phyloP scores from a whole-genome alignment of 2,329 filamentous ascomycete genomes.

The Alternaria dauci region DNA sequence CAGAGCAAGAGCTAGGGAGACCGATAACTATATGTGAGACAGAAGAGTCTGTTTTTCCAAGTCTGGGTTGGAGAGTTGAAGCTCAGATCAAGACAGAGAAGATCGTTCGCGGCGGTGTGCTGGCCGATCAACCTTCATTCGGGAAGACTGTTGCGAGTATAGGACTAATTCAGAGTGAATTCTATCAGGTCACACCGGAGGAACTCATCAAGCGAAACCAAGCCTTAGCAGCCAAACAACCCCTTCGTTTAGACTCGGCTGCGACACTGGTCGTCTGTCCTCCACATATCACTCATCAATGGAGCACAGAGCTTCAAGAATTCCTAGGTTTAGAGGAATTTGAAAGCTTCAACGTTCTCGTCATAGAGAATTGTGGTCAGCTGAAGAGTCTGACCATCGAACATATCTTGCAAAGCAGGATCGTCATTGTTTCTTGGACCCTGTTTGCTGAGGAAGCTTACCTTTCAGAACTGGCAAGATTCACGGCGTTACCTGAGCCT shows the following conservation, averaged over 20 bases:
- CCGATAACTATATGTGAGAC: constrained; percentile 55
- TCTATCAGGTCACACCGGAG: constrained; percentile 27
- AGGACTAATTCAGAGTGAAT: constrained; percentile 62
- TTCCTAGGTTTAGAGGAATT: constrained; percentile 54
- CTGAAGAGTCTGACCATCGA: constrained; percentile 55
- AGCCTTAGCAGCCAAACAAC: neutral
- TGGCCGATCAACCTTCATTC: constrained; percentile 71
- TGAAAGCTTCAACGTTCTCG: constrained; percentile 53
- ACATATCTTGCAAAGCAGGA: constrained; percentile 57
- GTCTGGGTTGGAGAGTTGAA: constrained; percentile 66
- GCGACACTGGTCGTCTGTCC: constrained; percentile 66
- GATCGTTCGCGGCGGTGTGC: constrained; percentile 64
- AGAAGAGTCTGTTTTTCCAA: constrained; percentile 62
- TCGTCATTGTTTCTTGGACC: constrained; percentile 64
- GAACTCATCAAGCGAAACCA: constrained; percentile 26
- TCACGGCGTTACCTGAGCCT: constrained; percentile 58
- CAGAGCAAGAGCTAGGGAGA: constrained; percentile 59
- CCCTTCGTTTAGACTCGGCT: constrained; percentile 54
- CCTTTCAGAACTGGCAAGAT: constrained; percentile 58
- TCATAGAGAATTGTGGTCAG: constrained; percentile 52
- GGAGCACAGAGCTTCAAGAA: constrained; percentile 63
- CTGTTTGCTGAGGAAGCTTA: constrained; percentile 61
- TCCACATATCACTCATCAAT: constrained; percentile 64
- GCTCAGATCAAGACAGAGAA: constrained; percentile 57
- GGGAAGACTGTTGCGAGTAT: constrained; percentile 71